These are phyloP conservation scores for Annona cherimola DNA, from an alignment of 164 flowering plant genomes.

Conservation along the genomic window DNA sequence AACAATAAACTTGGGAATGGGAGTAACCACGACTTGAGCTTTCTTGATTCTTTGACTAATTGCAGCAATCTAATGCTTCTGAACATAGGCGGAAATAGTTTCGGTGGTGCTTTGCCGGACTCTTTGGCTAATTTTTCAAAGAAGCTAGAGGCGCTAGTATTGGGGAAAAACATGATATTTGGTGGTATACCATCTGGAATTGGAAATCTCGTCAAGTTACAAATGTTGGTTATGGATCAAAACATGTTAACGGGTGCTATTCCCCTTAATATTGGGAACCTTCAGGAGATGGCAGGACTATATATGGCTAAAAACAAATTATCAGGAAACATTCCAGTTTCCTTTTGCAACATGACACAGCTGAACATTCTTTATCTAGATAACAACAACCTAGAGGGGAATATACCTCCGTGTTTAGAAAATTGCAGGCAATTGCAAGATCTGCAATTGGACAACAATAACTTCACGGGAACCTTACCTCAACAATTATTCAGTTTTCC, in stretches of 20 bases:
- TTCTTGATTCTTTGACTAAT: too few relatives aligned
- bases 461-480: background rate
- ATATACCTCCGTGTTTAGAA: slow-evolving; percentile 8
- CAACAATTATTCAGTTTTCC: background rate
- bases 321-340: slow-evolving; percentile 12
- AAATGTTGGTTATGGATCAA: slow-evolving; percentile 5
- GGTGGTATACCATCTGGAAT: slow-evolving; percentile 32
- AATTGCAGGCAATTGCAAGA: background rate
- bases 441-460: background rate
- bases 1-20: too few relatives aligned
- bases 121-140: slow-evolving; percentile 28
- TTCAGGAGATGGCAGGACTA: background rate
- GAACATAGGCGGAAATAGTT: too few relatives aligned
- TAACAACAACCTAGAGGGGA: slow-evolving; percentile 7
- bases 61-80: too few relatives aligned
- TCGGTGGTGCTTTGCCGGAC: too few relatives aligned
- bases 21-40: too few relatives aligned
- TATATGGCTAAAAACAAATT: slow-evolving; percentile 1
- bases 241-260: slow-evolving; percentile 7
- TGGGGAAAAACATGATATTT: slow-evolving; percentile 20
- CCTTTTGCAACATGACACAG: slow-evolving; percentile 8
- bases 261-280: slow-evolving; percentile 13
- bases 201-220: slow-evolving; percentile 23
- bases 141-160: background rate
- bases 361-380: slow-evolving; percentile 5